phyloP scores from a whole-genome alignment of 208 protist species.

The Trichomonas vaginalis region DNA sequence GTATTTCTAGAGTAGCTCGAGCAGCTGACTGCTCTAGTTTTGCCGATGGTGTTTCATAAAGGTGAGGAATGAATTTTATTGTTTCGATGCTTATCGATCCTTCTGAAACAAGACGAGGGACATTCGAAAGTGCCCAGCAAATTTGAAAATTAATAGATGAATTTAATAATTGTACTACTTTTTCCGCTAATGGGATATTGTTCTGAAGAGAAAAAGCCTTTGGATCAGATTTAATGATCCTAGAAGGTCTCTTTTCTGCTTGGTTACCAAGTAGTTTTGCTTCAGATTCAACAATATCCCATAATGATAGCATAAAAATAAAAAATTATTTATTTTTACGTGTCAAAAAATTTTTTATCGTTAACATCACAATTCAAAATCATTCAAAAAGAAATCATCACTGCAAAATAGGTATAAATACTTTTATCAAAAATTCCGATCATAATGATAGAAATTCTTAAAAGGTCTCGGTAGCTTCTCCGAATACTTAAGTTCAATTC shows the following conservation, averaged over 20 bases:
- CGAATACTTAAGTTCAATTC: too few relatives aligned
- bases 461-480: too few relatives aligned
- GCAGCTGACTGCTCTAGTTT: neutral
- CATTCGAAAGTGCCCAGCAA: neutral
- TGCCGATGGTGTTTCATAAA: neutral
- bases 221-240: neutral
- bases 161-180: neutral
- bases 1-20: neutral
- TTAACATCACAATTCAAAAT: too few relatives aligned
- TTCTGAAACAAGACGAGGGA: neutral
- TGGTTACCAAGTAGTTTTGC: neutral
- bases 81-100: neutral
- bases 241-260: neutral
- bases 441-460: too few relatives aligned
- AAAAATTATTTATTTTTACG: too few relatives aligned
- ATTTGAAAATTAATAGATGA: neutral
- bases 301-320: neutral
- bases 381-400: too few relatives aligned
- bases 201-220: neutral
- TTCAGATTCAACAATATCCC: neutral
- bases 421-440: too few relatives aligned
- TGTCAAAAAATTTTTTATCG: too few relatives aligned
- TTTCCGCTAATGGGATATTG: neutral
- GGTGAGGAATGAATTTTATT: neutral
- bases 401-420: too few relatives aligned